Conservation (phyloP, 495 filamentous ascomycete genomes). For the Mytilinidion resinicola region DNA sequence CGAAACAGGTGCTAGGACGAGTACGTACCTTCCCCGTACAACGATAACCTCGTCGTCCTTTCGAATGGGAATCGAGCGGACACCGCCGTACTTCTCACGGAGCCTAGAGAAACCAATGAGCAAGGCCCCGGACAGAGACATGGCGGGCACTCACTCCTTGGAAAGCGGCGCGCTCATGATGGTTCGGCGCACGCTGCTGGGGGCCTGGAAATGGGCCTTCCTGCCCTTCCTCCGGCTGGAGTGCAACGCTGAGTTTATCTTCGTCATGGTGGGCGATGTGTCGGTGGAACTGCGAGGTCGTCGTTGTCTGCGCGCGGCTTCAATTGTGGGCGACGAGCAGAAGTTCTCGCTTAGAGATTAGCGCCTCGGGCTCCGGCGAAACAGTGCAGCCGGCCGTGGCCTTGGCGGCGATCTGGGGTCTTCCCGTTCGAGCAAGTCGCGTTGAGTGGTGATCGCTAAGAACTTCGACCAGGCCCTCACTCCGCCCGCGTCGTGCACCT, state of each 20-base stretch:
- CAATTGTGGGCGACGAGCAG: slow-evolving; percentile 15
- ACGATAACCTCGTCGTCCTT: slow-evolving; percentile 94
- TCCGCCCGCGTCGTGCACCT: too few species aligned
- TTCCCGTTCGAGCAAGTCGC: too few species aligned
- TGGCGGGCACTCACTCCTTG: background rate
- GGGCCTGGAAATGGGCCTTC: slow-evolving; percentile 92
- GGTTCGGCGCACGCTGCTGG: slow-evolving; percentile 80
- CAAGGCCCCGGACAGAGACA: too few species aligned
- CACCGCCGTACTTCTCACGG: slow-evolving; percentile 93
- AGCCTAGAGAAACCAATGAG: slow-evolving; percentile 31
- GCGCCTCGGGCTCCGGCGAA: slow-evolving; percentile 2
- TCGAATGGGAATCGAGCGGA: slow-evolving; percentile 94
- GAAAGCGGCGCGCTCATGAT: slow-evolving; percentile 54
- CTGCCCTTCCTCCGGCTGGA: slow-evolving; percentile 94
- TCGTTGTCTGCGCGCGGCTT: slow-evolving; percentile 6
- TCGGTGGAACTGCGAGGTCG: slow-evolving; percentile 12
- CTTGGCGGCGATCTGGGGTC: background rate
- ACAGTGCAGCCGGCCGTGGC: background rate
- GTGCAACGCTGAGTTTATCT: slow-evolving; percentile 59
- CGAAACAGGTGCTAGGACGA: too few species aligned
- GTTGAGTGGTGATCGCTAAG: too few species aligned
- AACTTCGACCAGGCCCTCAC: too few species aligned
- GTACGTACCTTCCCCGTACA: slow-evolving; percentile 56
- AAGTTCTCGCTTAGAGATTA: slow-evolving; percentile 19
- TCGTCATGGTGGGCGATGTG: slow-evolving; percentile 44